These are phyloP conservation scores for Fusarium pseudoanthophilum DNA, from an alignment of 2,329 filamentous ascomycete species.

Conservation along the genomic window DNA sequence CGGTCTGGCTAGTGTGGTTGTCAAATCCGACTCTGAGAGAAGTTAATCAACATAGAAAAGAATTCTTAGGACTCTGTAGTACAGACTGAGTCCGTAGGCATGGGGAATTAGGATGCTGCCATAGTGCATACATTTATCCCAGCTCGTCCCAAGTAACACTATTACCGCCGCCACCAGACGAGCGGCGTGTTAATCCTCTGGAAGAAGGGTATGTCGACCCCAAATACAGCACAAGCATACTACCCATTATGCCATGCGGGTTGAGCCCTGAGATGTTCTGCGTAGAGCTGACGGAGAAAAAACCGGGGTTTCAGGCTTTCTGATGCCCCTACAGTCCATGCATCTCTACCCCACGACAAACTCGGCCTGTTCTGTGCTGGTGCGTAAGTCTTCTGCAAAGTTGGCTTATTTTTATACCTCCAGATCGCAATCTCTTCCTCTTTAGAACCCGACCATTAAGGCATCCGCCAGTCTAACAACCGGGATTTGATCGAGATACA, in stretches of 20 bases:
- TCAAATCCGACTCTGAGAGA: background rate
- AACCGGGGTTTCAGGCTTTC: accelerated
- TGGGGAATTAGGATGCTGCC: accelerated
- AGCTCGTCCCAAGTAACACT: accelerated
- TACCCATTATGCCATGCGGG: accelerated
- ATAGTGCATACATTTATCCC: accelerated
- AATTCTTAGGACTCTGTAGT: background rate
- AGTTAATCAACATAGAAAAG: accelerated
- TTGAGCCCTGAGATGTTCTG: background rate
- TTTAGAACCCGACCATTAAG: accelerated
- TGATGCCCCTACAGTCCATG: background rate
- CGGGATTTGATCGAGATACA: background rate
- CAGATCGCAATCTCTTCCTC: background rate
- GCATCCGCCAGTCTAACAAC: background rate
- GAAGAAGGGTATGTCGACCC: accelerated
- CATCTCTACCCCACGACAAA: background rate
- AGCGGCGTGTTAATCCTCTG: background rate
- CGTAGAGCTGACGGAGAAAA: background rate
- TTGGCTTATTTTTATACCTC: background rate
- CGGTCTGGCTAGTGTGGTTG: accelerated
- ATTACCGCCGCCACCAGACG: accelerated
- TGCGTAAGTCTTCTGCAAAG: accelerated
- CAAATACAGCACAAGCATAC: accelerated
- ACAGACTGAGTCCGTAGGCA: background rate
- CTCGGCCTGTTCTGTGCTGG: background rate